Evolutionary conservation across 768 basidiomycete genomes (phyloP), one percentile per base, ranked within the genome.

Genomic region (Naematelia encephala): DNA sequence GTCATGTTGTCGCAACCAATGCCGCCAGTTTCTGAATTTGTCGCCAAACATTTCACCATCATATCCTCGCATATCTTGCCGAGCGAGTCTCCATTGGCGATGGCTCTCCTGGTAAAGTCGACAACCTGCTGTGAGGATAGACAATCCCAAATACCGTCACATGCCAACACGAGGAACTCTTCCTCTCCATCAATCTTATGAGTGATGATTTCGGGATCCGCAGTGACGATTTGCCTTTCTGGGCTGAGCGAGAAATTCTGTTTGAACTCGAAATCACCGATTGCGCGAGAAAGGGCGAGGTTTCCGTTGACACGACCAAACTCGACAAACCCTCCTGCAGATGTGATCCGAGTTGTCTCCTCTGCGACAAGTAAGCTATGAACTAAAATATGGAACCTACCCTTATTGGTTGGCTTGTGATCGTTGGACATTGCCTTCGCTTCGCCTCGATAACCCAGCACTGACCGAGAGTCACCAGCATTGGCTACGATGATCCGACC

Each of bases 1-100:
- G 96, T 99, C 96, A 99, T 99, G 80, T 99, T 98, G 80, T 99
- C 96, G 76, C 94, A 97, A 19, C 96, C 96, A 63, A 97, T 90
- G 12, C 96, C 96, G 49, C 89, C 90, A 30, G 88, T 88, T 22
- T 87, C 87, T 1, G 90, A 89, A 74, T 96, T 91, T 0, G 93
- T 93, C 22, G 96, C 93, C 48, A 97, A 82, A 72, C 96, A 98
- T 66, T 88, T 87, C 59, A 90, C 88, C 78, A 93, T 94, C 66
- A 97, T 86, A 70, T 85, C 82, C 77, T 94, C 91, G 68, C 87
- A 85, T 59, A 98, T 90, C 74, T 92, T 87, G n/a, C 79, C 65
- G 5, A 98, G 83, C 53, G 85, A 81, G 70, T 86, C 88, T 42
- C 87, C 87, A 68, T 90, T 82, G 12, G 90, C 85, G 34, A 97